phyloP scores from a whole-genome alignment of 805 yeast species.

The Lipomyces yamadae region DNA sequence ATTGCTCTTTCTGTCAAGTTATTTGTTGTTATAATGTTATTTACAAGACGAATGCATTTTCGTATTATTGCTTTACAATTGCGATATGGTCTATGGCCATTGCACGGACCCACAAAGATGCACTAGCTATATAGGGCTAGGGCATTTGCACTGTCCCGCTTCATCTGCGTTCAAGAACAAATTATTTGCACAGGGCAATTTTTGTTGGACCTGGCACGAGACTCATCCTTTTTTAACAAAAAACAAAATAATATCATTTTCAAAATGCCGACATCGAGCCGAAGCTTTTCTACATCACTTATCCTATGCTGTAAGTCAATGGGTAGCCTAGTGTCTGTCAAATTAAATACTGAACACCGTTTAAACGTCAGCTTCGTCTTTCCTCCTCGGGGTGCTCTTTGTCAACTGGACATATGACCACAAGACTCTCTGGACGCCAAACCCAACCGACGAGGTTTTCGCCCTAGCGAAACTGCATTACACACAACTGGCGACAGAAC shows the following conservation, averaged over 20 bases:
- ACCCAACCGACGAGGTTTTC: slow-evolving; percentile 58
- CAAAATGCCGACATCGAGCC: slow-evolving; percentile 33
- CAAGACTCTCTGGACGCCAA: slow-evolving; percentile 69
- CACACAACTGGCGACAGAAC: slow-evolving; percentile 69
- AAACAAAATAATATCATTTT: background rate
- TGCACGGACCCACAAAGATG: too few relatives aligned
- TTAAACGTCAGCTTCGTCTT: slow-evolving; percentile 58
- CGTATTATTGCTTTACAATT: too few relatives aligned
- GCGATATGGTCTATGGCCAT: background rate
- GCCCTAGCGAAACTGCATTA: slow-evolving; percentile 73
- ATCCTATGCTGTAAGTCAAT: slow-evolving; percentile 30
- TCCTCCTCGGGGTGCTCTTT: slow-evolving; percentile 77
- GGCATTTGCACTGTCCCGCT: too few relatives aligned
- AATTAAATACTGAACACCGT: background rate
- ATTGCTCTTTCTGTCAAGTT: too few relatives aligned
- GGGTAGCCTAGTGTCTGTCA: background rate
- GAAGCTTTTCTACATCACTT: slow-evolving; percentile 32
- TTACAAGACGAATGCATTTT: background rate
- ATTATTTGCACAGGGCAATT: background rate
- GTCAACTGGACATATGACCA: slow-evolving; percentile 83
- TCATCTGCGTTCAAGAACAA: background rate
- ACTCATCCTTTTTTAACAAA: background rate
- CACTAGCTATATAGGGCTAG: too few relatives aligned
- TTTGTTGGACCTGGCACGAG: too few relatives aligned
- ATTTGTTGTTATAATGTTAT: too few relatives aligned